Conservation (phyloP, 1,139 yeast genomes). For the Suhomyces yuchorum region DNA sequence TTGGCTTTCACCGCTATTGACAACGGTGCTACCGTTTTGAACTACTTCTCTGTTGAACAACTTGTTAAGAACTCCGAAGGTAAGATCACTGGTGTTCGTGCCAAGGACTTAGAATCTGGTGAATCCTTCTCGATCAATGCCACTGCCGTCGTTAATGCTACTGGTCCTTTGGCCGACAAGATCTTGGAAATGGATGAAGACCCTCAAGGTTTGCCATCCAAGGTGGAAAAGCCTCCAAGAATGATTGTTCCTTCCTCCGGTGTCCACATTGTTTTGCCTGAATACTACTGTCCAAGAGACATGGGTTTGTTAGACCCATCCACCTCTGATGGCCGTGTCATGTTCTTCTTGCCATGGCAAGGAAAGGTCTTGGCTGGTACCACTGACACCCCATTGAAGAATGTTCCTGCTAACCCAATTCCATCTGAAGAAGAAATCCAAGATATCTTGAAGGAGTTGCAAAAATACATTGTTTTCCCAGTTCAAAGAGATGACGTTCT, state of each 20-base stretch:
- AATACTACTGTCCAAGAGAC: slow-evolving; percentile 84
- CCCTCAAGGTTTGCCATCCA: slow-evolving; percentile 65
- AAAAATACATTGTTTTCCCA: slow-evolving; percentile 85
- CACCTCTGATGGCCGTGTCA: slow-evolving; percentile 93
- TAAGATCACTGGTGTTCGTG: slow-evolving; percentile 73
- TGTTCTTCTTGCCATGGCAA: slow-evolving; percentile 98
- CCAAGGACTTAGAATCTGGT: slow-evolving; percentile 74
- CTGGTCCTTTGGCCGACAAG: slow-evolving; percentile 90
- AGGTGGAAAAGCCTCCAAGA: slow-evolving; percentile 50
- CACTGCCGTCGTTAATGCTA: slow-evolving; percentile 83
- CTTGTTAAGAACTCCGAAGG: slow-evolving; percentile 63
- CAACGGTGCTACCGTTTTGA: slow-evolving; percentile 86
- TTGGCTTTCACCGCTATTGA: slow-evolving; percentile 84
- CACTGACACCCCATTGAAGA: slow-evolving; percentile 79
- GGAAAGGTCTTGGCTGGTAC: slow-evolving; percentile 97
- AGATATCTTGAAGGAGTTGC: slow-evolving; percentile 84
- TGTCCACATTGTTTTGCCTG: slow-evolving; percentile 90
- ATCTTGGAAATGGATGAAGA: slow-evolving; percentile 85
- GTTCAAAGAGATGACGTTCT: slow-evolving; percentile 88
- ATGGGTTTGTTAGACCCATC: slow-evolving; percentile 91
- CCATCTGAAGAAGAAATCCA: slow-evolving; percentile 90
- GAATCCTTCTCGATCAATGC: slow-evolving; percentile 61
- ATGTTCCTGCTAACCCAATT: slow-evolving; percentile 79
- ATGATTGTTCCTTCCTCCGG: slow-evolving; percentile 96
- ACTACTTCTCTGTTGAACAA: slow-evolving; percentile 81